Base-by-base conservation (phyloP, 148 eudicot species). In the Pharnaceum exiguum region DNA sequence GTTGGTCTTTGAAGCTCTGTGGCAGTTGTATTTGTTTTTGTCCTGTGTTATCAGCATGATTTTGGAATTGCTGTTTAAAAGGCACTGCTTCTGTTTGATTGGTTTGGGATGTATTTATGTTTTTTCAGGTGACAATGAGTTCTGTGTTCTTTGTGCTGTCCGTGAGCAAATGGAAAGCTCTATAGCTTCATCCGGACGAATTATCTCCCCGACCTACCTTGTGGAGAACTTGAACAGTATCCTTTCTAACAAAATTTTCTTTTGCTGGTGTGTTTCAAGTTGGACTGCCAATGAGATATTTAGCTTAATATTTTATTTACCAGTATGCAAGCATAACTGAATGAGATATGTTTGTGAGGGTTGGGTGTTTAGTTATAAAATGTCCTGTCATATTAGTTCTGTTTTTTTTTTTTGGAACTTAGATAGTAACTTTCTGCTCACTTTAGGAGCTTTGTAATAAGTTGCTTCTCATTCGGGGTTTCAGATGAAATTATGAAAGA, bases 181-280 rank as follows among this genome's bases (percentile, higher is more conserved):
- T 24, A 26, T 87, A 43, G 23, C 46, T 28, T 47, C 51, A 42
- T 68, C 59, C 7, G 78, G 74, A 12, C 28, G 57, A 28, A 60
- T 58, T 31, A 51, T 83, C 37, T 66, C 55, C 12, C 96, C 98
- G 24, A 35, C 31, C 33, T 65, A 67, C 46, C 66, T 91, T 59
- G 90, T 78, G 46, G 61, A 85, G 66, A 91, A 79, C 55, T 67
- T 88, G 73, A 76, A 51, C 63, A 33, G 98, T 93, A 93, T 90
- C 95, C 95, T 78, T 40, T 65, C 4, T 4, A 7, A 46, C 30
- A 30, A 10, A 39, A 37, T 36, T 8, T 5, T 47, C 7, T 22
- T 22, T 36, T 45, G 23, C n/a, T 2, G 10, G 29, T 22, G 9
- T 7, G 0, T 32, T 22, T 60, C 21, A 27, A 31, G 39, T 38